Percentiles rank a stretch among this genome's conserved stretches.
These are phyloP conservation scores for Cladosporium sp. DNA, from an alignment of 2,329 filamentous ascomycete species.

Conservation along the genomic window DNA sequence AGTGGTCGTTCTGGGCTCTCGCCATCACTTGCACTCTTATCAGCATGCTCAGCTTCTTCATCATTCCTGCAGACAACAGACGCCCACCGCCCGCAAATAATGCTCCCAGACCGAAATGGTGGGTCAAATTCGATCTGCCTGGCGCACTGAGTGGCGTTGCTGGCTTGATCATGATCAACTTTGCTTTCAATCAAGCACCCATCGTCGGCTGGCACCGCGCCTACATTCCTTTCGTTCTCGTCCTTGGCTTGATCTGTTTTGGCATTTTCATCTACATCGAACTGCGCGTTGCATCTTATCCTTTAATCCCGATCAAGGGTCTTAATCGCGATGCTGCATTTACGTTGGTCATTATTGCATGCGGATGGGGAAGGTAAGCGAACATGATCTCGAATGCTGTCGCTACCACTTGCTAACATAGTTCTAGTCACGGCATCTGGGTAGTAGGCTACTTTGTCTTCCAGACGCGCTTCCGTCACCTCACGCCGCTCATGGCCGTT, in stretches of 20 bases:
- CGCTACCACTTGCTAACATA: neutral
- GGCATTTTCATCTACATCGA: slow-evolving; percentile 28
- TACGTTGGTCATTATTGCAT: slow-evolving; percentile 19
- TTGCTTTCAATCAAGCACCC: slow-evolving; percentile 31
- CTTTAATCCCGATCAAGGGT: slow-evolving; percentile 24
- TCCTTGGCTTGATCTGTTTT: slow-evolving; percentile 26
- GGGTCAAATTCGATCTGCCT: slow-evolving; percentile 21
- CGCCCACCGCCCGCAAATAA: neutral
- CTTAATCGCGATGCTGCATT: slow-evolving; percentile 24
- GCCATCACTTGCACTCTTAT: slow-evolving; percentile 24
- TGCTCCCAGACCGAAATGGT: slow-evolving; percentile 2
- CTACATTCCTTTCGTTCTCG: slow-evolving; percentile 27
- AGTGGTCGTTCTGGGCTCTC: slow-evolving; percentile 31
- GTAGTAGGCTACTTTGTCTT: slow-evolving; percentile 13
- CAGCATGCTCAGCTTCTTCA: slow-evolving; percentile 15
- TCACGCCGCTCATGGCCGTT: slow-evolving; percentile 30
- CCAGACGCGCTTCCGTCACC: slow-evolving; percentile 6
- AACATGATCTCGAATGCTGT: neutral
- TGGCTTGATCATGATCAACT: slow-evolving; percentile 31
- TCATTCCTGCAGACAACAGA: slow-evolving; percentile 4
- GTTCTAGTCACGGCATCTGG: slow-evolving; percentile 29
- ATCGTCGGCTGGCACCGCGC: slow-evolving; percentile 29
- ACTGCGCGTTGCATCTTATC: slow-evolving; percentile 15
- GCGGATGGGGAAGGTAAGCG: slow-evolving; percentile 3
- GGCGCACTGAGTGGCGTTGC: slow-evolving; percentile 27